These are phyloP conservation scores for Potentilla sterilis DNA, from an alignment of 306 rosid species.

Conservation along the genomic window DNA sequence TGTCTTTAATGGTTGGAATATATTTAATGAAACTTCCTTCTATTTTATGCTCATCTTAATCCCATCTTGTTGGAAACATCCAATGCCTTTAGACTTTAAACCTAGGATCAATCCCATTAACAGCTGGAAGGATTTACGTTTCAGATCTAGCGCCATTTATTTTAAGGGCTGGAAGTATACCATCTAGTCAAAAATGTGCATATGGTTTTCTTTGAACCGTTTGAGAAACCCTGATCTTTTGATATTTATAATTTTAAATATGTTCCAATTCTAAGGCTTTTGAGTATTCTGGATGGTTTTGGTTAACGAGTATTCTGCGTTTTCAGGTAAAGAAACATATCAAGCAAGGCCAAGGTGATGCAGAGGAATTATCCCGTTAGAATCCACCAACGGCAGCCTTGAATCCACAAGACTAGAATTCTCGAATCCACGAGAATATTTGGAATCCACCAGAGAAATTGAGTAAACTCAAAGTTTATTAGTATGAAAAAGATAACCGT, in stretches of 20 bases:
- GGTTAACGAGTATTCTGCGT: background rate
- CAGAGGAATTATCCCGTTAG: no score
- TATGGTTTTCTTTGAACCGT: background rate
- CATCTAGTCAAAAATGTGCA: background rate
- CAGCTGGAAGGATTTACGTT: background rate
- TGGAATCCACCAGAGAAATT: no score
- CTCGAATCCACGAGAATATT: no score
- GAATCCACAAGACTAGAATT: no score
- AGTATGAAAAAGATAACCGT: no score
- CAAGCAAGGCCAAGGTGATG: conserved; percentile 92
- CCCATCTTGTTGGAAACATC: background rate
- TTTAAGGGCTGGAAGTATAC: background rate
- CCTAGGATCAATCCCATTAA: background rate
- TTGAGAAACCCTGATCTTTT: background rate
- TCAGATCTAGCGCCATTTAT: background rate
- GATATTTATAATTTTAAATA: background rate
- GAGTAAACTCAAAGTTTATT: no score
- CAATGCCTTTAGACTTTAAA: background rate
- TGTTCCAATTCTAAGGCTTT: background rate
- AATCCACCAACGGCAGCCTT: no score
- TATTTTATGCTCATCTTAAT: background rate
- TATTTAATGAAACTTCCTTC: background rate
- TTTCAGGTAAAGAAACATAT: conserved; percentile 86
- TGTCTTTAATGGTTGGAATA: background rate
- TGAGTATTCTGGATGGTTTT: background rate